Base-by-base conservation (phyloP, 192 early-diverging fungal species). In the Backusella sp. region DNA sequence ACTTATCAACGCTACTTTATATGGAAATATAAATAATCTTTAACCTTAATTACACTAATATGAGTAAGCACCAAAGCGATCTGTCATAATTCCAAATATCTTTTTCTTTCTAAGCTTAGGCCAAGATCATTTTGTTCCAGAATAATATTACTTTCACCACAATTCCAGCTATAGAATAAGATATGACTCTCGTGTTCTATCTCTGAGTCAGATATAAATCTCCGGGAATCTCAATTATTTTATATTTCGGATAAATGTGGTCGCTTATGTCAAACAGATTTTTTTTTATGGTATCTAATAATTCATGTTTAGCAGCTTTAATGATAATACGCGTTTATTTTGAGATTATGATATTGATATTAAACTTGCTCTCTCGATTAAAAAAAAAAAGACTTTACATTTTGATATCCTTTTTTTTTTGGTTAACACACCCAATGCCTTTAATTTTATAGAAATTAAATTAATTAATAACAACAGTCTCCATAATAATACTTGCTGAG, bases 361-460 rank as follows among this genome's bases (percentile, higher is more conserved):
- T 49, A 49, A 49, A 17, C 14, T 44, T 12, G 19, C 17, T 49
- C 42, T 32, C 15, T 49, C 6, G 17, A 19, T 17, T 9, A 39
- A 49, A 49, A 49, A 49, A 49, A 49, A 49, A 49, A 49, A 49
- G 19, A 49, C 6, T 49, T 49, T n/a, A 19, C 1, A 19, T 6
- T n/a, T 49, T 49, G 17, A 17, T 6, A 59, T 11, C 1, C 7
- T 11, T 11, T 59, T 26, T 44, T 44, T 44, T 44, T 44, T 44
- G 12, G 42, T 4, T 17, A 44, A 15, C 14, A 3, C 15, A 44
- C 14, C 0, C 42, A 17, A 17, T 44, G 14, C 14, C 15, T 59
- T 59, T 59, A 59, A 59, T 59, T 26, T 59, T 59, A 59, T 9
- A 59, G 23, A 59, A 59, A 59, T 59, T 59, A 59, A 59, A 59